These are phyloP conservation scores for Capsicum rhomboideum DNA, from an alignment of 257 asterid species.

Conservation along the genomic window DNA sequence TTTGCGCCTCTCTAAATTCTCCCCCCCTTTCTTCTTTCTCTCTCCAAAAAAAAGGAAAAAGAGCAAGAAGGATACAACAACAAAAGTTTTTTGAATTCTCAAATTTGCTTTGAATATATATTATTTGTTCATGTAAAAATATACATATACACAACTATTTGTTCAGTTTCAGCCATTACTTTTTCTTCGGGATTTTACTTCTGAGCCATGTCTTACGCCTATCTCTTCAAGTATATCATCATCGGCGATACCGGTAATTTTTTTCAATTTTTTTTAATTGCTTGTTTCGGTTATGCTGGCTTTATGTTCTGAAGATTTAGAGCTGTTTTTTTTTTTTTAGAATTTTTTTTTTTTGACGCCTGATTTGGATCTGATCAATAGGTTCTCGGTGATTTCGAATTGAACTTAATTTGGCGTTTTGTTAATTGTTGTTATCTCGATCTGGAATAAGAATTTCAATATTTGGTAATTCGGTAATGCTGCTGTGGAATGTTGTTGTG, in stretches of 20 bases:
- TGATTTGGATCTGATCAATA: not conserved
- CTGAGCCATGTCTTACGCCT: conserved; percentile 65
- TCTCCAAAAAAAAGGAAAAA: not conserved
- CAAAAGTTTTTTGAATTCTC: not conserved
- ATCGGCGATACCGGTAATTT: conserved; percentile 85
- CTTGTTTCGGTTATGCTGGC: not conserved
- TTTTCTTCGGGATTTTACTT: not conserved
- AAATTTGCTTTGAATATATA: no score
- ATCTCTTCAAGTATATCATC: conserved; percentile 86
- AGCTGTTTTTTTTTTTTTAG: not conserved
- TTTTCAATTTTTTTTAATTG: not conserved
- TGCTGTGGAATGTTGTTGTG: not conserved
- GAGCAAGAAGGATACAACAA: not conserved
- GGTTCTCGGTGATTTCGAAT: not conserved
- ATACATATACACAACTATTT: not conserved
- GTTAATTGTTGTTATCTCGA: not conserved
- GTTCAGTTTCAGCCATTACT: no score
- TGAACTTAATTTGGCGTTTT: not conserved
- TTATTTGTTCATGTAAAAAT: not conserved
- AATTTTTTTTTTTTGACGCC: not conserved
- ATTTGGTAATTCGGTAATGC: not conserved
- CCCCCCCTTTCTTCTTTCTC: not conserved
- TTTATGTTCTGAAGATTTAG: not conserved
- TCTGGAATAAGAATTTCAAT: not conserved
- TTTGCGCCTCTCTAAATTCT: not conserved